Base-by-base conservation (phyloP, 345 rosid species). In the Tarenaya hassleriana region DNA sequence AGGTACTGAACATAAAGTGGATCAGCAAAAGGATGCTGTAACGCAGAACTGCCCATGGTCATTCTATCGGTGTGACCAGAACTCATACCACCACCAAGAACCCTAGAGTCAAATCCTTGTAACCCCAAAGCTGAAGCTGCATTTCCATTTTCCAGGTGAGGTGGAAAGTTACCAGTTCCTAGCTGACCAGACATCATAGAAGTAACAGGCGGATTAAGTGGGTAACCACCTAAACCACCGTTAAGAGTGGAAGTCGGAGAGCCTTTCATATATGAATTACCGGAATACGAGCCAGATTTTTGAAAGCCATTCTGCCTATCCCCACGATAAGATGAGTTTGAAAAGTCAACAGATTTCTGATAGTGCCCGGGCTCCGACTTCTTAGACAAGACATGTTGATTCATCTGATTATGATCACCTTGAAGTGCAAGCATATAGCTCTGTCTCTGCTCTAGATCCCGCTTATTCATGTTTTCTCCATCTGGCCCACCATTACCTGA, bases 71-170 rank as follows among this genome's bases (percentile, higher is more conserved):
- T 64, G 58, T 63, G 61, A 56, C 62, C 67, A 0, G 64, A 60
- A 8, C n/a, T 1, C 10, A 73, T 47, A 41, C 75, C 76, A 17
- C 77, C 79, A 7, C 80, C 82, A 16, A 81, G 66, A 24, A 69
- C 34, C 60, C 88, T 72, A 0, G 79, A 58, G 44, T 83, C 87
- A 69, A 76, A 45, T 59, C 84, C 84, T 32, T 75, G 67, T 15
- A 69, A 60, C 10, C 61, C 82, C 69, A 71, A 45, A 45, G 77
- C 73, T 3, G 78, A 70, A 9, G 77, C 81, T 10, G 81, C 79
- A 46, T 81, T 76, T 64, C 65, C 78, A 71, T 81, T 84, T 52
- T 84, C 88, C 71, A 60, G 78, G 19, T 73, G 55, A 21, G 80
- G 77, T 6, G 86, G 86, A 48, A 77, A 54, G 66, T 50, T 77